These are phyloP conservation scores for Lachnellula arida DNA, from an alignment of 2,329 filamentous ascomycete species.

Conservation along the genomic window DNA sequence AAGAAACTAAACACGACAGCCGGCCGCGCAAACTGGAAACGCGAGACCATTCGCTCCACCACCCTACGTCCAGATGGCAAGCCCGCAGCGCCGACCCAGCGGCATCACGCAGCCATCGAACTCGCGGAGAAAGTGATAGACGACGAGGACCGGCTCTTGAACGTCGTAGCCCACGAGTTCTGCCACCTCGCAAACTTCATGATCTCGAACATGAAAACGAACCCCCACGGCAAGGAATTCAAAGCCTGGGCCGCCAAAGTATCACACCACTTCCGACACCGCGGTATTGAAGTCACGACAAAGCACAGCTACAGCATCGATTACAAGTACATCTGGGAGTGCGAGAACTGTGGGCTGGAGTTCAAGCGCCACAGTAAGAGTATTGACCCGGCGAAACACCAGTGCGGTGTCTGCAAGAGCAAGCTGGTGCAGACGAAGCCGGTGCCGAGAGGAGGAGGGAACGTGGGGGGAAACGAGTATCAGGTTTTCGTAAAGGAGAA, in stretches of 20 bases:
- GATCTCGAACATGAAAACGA: conserved; percentile 67
- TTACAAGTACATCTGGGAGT: conserved; percentile 88
- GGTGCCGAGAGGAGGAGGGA: conserved; percentile 52
- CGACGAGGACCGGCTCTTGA: conserved; percentile 70
- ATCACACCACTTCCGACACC: conserved; percentile 50
- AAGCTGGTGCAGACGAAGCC: conserved; percentile 74
- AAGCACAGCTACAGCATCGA: conserved; percentile 87
- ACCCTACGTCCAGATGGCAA: conserved; percentile 11
- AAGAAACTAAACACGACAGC: conserved; percentile 78
- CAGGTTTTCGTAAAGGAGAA: conserved; percentile 62
- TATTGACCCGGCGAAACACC: conserved; percentile 66
- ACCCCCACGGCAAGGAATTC: conserved; percentile 81
- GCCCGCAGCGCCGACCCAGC: conserved; percentile 28
- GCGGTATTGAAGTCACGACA: conserved; percentile 75
- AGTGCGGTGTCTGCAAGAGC: conserved; percentile 73
- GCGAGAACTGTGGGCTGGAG: conserved; percentile 60
- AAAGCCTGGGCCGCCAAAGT: conserved; percentile 64
- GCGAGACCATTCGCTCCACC: conserved; percentile 45
- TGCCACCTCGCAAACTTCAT: conserved; percentile 94
- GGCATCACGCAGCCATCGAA: conserved; percentile 73
- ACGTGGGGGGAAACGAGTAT: conserved; percentile 42
- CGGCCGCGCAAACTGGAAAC: conserved; percentile 68
- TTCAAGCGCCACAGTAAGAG: conserved; percentile 84
- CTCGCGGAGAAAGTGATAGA: conserved; percentile 85
- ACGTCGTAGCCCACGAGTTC: conserved; percentile 94